phyloP scores from a whole-genome alignment of 352 stramenopile species.

The Aphanomyces cochlioides region DNA sequence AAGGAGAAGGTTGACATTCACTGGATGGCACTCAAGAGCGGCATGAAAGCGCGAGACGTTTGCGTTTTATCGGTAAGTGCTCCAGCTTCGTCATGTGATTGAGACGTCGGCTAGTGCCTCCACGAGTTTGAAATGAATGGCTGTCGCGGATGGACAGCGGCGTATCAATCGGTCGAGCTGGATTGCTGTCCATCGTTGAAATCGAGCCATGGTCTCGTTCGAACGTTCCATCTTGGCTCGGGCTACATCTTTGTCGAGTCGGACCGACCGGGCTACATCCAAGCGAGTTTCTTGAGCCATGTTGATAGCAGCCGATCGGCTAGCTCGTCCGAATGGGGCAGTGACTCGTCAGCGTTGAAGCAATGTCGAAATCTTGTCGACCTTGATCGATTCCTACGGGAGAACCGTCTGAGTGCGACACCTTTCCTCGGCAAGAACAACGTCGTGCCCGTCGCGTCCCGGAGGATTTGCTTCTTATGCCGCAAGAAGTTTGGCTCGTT shows the following conservation, averaged over 20 bases:
- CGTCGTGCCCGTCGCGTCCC: neutral
- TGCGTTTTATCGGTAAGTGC: conserved; percentile 32
- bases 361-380: neutral
- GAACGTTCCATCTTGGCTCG: neutral
- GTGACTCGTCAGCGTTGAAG: neutral
- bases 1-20: conserved; percentile 71
- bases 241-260: conserved; percentile 55
- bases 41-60: conserved; percentile 71
- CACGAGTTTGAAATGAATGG: conserved; percentile 74
- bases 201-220: neutral
- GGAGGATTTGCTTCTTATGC: neutral
- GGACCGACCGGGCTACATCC: conserved; percentile 44
- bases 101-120: conserved; percentile 41
- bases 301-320: neutral
- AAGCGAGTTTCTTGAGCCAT: conserved; percentile 24
- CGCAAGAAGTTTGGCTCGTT: neutral
- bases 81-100: neutral
- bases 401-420: neutral
- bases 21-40: conserved; percentile 71
- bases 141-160: neutral
- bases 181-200: conserved; percentile 4
- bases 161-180: neutral
- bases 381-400: neutral
- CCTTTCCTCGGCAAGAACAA: neutral
- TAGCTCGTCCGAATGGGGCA: neutral